These are phyloP conservation scores for Tuber melanosporum DNA, from an alignment of 495 filamentous ascomycete species.

Conservation along the genomic window DNA sequence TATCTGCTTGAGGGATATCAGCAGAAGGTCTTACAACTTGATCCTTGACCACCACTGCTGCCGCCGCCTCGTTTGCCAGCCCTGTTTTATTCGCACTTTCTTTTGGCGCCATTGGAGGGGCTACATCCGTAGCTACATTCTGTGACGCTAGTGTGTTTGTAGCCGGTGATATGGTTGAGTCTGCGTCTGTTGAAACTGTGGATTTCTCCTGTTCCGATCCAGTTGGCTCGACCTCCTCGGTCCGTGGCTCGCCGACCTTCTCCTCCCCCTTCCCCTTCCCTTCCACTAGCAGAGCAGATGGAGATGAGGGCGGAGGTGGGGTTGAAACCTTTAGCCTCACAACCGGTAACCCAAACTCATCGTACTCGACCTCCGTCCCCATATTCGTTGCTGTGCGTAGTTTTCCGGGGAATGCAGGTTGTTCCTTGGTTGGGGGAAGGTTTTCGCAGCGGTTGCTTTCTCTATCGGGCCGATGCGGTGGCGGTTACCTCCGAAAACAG, in stretches of 20 bases:
- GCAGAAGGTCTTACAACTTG: background rate
- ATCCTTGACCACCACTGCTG: background rate
- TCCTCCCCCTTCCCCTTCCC: slow-evolving; percentile 32
- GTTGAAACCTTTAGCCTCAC: slow-evolving; percentile 12
- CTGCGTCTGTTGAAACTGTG: background rate
- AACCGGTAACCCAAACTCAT: slow-evolving; percentile 37
- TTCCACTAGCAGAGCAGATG: slow-evolving; percentile 22
- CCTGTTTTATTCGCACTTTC: background rate
- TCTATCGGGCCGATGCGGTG: slow-evolving; percentile 1
- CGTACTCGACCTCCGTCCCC: slow-evolving; percentile 28
- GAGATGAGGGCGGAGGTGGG: background rate
- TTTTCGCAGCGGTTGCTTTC: background rate
- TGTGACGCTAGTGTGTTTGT: background rate
- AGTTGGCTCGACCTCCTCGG: background rate
- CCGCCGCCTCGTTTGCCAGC: background rate
- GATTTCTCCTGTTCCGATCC: background rate
- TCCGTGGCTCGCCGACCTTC: slow-evolving; percentile 13
- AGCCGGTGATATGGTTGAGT: background rate
- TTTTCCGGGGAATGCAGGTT: background rate
- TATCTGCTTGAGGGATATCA: slow-evolving; percentile 33
- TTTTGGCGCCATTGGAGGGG: background rate
- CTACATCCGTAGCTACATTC: background rate
- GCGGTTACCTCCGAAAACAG: background rate
- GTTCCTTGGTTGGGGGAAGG: background rate
- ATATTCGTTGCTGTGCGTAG: background rate